Percentiles rank a stretch among this genome's conserved stretches.
Conservation (phyloP, 2,329 filamentous ascomycete species). For the Aspergillus texensis region DNA sequence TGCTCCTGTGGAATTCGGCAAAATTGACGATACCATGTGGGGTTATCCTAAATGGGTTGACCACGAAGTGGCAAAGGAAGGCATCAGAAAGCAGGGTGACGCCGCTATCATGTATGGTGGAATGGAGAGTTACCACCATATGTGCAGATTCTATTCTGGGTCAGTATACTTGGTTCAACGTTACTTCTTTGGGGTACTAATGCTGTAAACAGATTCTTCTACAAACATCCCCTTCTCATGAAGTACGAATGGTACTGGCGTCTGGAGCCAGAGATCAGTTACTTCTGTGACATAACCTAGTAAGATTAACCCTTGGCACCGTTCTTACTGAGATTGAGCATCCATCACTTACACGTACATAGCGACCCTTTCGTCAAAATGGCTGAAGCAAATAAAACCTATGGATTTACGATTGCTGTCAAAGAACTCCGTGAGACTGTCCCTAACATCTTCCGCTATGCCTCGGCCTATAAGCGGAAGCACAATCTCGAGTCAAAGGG, state of each 20-base stretch:
- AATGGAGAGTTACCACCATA: constrained; percentile 97
- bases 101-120: constrained; percentile 99
- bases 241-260: constrained; percentile 99
- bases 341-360: constrained; percentile 32
- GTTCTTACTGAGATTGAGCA: constrained; percentile 7
- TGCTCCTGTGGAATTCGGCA: constrained; percentile 84
- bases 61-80: constrained; percentile 88
- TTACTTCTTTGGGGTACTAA: constrained; percentile 13
- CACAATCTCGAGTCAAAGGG: constrained; percentile 90
- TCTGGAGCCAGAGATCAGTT: constrained; percentile 98
- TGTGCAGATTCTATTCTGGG: constrained; percentile 99
- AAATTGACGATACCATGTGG: constrained; percentile 89
- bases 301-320: constrained; percentile 50
- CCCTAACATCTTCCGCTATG: constrained; percentile 97
- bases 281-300: constrained; percentile 99
- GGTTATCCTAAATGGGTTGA: constrained; percentile 97
- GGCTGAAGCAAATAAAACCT: constrained; percentile 93
- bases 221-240: constrained; percentile 88
- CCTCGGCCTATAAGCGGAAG: constrained; percentile 93
- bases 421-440: constrained; percentile 98
- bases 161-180: constrained; percentile 50
- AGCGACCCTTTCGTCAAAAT: constrained; percentile 96
- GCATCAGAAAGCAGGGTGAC: constrained; percentile 95
- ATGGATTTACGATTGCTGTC: constrained; percentile 97
- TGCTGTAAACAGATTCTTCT: constrained; percentile 72